phyloP scores from a whole-genome alignment of 768 basidiomycete species.

The Lanmaoa rubissima region DNA sequence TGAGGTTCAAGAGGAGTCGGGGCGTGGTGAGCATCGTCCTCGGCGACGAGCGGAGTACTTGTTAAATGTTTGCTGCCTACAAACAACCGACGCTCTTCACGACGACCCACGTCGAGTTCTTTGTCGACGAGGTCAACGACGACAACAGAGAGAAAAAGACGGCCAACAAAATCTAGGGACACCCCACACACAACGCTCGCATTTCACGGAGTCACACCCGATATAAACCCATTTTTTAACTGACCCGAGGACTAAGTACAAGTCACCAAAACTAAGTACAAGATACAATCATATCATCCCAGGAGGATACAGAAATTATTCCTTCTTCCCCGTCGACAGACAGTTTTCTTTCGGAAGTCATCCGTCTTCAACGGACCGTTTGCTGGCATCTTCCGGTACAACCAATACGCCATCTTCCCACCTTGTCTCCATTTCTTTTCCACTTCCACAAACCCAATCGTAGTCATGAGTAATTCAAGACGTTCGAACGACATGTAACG shows the following conservation, averaged over 20 bases:
- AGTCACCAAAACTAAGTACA: neutral
- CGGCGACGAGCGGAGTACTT: slow-evolving; percentile 17
- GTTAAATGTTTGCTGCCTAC: slow-evolving; percentile 29
- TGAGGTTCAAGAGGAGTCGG: slow-evolving; percentile 34
- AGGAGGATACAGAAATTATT: slow-evolving; percentile 77
- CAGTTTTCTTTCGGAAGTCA: slow-evolving; percentile 51
- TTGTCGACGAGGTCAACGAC: slow-evolving; percentile 9
- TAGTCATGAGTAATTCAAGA: slow-evolving; percentile 54
- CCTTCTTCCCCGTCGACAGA: slow-evolving; percentile 62
- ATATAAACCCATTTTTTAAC: neutral
- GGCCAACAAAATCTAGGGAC: slow-evolving; percentile 7
- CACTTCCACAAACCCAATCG: slow-evolving; percentile 62
- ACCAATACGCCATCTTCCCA: slow-evolving; percentile 87
- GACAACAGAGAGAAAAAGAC: slow-evolving; percentile 11
- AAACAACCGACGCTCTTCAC: slow-evolving; percentile 31
- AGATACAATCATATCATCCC: neutral
- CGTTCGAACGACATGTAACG: slow-evolving; percentile 70
- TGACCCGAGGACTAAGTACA: neutral
- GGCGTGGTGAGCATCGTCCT: slow-evolving; percentile 34
- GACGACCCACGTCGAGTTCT: slow-evolving; percentile 5
- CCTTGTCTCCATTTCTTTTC: slow-evolving; percentile 59
- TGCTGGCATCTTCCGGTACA: slow-evolving; percentile 53
- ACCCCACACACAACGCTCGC: neutral
- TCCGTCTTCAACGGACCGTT: slow-evolving; percentile 3
- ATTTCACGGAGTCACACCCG: slow-evolving; percentile 10